These are phyloP conservation scores for Pythium myriotylum DNA, from an alignment of 352 stramenopile species.

Conservation along the genomic window DNA sequence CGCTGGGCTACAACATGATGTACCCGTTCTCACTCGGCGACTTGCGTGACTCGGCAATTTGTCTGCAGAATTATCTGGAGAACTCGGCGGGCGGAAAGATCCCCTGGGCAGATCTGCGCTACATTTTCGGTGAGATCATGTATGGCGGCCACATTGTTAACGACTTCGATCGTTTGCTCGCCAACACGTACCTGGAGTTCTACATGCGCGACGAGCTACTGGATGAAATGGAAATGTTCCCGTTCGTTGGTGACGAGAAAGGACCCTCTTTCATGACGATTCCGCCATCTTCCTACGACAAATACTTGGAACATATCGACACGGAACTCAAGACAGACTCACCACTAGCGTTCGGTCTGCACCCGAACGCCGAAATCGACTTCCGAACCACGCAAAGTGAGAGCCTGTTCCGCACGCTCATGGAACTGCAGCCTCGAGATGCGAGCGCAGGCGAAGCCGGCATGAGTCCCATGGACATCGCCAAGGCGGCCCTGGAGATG, in stretches of 20 bases:
- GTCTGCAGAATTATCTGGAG: slow-evolving; percentile 92
- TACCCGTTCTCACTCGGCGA: slow-evolving; percentile 91
- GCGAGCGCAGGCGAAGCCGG: slow-evolving; percentile 82
- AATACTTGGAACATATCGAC: slow-evolving; percentile 98
- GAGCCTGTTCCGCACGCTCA: slow-evolving; percentile 94
- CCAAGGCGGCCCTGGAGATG: slow-evolving; percentile 89
- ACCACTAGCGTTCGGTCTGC: slow-evolving; percentile 96
- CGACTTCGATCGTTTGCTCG: slow-evolving; percentile 78
- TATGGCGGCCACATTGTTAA: slow-evolving; percentile 90
- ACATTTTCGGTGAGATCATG: slow-evolving; percentile 90
- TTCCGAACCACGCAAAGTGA: slow-evolving; percentile 97
- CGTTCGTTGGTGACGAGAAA: slow-evolving; percentile 97
- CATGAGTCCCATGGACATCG: slow-evolving; percentile 93
- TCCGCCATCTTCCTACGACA: slow-evolving; percentile 96
- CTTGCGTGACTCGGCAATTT: slow-evolving; percentile 87
- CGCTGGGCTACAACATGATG: slow-evolving; percentile 90
- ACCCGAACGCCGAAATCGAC: slow-evolving; percentile 98
- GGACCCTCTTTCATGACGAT: slow-evolving; percentile 90
- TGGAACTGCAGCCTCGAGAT: slow-evolving; percentile 95
- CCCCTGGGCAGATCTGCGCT: slow-evolving; percentile 90
- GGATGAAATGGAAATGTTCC: slow-evolving; percentile 98
- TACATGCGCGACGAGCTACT: slow-evolving; percentile 89
- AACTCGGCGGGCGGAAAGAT: slow-evolving; percentile 91
- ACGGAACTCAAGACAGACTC: slow-evolving; percentile 96
- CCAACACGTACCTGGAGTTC: slow-evolving; percentile 84